phyloP scores from a whole-genome alignment of 805 yeast species.

The Myxozyma geophila region DNA sequence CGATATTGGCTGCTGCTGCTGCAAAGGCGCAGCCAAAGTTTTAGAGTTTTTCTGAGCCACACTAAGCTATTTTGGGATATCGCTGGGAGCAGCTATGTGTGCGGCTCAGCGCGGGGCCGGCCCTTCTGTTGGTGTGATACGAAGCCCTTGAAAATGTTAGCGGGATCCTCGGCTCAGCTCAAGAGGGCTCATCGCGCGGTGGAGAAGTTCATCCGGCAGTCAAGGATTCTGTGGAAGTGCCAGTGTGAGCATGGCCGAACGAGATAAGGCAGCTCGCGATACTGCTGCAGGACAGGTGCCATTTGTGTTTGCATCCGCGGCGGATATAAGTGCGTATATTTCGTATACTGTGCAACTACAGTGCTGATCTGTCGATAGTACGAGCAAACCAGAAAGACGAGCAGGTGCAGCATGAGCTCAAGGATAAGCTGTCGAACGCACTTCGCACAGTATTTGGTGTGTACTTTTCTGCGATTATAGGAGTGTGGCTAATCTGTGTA shows the following conservation, averaged over 20 bases:
- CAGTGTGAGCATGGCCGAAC: background rate
- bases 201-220: background rate
- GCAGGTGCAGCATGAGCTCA: conserved; percentile 63
- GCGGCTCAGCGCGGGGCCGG: no score
- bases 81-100: no score
- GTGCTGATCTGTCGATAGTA: conserved; percentile 48
- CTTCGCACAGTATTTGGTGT: conserved; percentile 54
- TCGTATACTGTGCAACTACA: background rate
- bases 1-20: no score
- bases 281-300: background rate
- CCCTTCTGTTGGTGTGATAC: background rate
- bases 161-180: background rate
- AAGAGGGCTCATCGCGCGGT: background rate
- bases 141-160: background rate
- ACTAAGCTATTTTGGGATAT: no score
- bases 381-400: conserved; percentile 90
- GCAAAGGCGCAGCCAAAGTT: no score
- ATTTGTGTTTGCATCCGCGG: conserved; percentile 70
- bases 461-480: background rate
- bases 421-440: conserved; percentile 60
- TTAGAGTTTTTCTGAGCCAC: no score
- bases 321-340: conserved; percentile 69
- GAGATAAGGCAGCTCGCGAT: background rate
- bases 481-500: background rate
- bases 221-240: background rate